Evolutionary conservation across 176 grass and related monocot species (phyloP).

Genomic region (Oryza longistaminata): DNA sequence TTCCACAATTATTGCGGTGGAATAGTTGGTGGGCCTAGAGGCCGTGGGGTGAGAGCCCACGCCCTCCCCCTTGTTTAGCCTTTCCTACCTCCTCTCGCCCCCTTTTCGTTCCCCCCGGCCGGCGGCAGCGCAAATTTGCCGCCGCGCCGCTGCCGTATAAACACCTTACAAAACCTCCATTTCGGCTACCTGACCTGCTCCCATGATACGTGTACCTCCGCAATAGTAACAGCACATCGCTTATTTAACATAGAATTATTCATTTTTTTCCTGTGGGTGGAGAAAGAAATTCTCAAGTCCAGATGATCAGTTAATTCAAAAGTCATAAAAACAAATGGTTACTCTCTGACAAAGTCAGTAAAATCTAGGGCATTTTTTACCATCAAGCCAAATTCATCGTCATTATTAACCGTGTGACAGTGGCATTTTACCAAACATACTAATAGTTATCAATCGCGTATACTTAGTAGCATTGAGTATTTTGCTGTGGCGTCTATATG

Average conservation of each 20-base stretch:
- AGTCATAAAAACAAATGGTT: no score
- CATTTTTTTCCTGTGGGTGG: background rate
- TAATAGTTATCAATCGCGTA: no score
- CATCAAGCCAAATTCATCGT: background rate
- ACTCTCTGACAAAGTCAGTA: background rate
- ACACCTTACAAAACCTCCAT: background rate
- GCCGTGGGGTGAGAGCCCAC: slow-evolving; percentile 20
- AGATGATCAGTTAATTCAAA: no score
- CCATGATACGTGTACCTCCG: background rate
- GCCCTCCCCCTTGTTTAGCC: background rate
- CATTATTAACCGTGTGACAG: background rate
- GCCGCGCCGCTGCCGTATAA: background rate
- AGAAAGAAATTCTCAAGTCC: background rate
- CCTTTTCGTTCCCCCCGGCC: background rate
- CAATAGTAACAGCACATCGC: no score
- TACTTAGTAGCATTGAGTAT: no score
- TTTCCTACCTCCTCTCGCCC: background rate
- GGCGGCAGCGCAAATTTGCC: background rate
- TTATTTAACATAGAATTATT: background rate
- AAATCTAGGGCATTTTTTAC: background rate
- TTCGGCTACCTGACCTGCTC: background rate
- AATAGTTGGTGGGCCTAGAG: slow-evolving; percentile 41
- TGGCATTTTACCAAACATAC: no score
- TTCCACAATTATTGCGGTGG: slow-evolving; percentile 50
- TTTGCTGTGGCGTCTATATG: background rate